Base-by-base conservation (phyloP, 352 stramenopile genomes). In the Phytophthora megakarya region DNA sequence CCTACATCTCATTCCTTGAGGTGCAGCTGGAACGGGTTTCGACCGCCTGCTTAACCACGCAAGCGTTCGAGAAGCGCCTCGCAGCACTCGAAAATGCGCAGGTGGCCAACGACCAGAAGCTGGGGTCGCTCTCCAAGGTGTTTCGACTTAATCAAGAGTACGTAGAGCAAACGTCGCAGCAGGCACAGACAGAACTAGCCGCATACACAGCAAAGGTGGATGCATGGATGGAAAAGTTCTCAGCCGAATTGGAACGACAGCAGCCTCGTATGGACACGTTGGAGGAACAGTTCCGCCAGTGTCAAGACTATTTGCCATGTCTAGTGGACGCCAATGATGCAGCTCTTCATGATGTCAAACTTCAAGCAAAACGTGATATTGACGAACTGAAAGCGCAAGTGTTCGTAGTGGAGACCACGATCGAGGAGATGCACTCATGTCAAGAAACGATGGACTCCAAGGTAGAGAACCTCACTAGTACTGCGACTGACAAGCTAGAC, bases 1-100 rank as follows among this genome's bases (percentile, higher is more conserved):
- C 88, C 37, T 96, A 96, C 75, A 89, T 95, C 26, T 93, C 84
- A 7, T 96, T 93, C 69, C 80, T 96, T 3, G 88, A 96, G 60
- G 84, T 92, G 59, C 88, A 96, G 67, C 70, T 96, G 35, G 88
- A 96, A 65, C 84, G 86, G 26, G 86, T 96, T 8, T 92, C 84
- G n/a, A 78, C 88, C 3, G 88, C 87, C 18, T 93, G 84, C 39
- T 63, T 96, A 52, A 81, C 72, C 7, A 78, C 78, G 43, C 81
- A 94, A 63, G 85, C 73, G 19, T 83, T 92, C 45, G 84, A 93
- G 61, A 70, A 74, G 65, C 76, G 83, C 7, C 64, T 93, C 30
- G 52, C 64, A 5, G 81, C 80, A 42, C 60, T 93, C 26, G 81
- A 91, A 50, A 68, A 65, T 19, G 35, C 72, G 23, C 78, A 88